These are phyloP conservation scores for Phytophthora quininea DNA, from an alignment of 352 stramenopile species.

Conservation along the genomic window DNA sequence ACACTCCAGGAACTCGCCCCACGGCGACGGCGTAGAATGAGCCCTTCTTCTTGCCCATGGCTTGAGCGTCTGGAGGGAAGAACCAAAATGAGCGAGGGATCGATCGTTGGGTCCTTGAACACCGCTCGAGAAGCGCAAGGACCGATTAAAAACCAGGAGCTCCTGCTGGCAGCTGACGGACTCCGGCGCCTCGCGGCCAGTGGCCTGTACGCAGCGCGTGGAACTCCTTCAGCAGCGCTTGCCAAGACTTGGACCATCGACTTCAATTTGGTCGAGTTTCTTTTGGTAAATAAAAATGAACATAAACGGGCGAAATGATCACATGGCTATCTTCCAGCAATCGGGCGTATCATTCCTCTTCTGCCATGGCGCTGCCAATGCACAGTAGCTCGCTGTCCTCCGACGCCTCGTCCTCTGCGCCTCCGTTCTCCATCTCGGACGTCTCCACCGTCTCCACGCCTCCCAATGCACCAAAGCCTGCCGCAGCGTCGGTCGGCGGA, in stretches of 20 bases:
- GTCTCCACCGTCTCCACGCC: slow-evolving; percentile 11
- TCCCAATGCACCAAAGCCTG: not conserved
- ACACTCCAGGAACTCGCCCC: too few relatives aligned
- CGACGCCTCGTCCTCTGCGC: slow-evolving; percentile 3
- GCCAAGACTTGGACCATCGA: not conserved
- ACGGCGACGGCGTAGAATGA: too few relatives aligned
- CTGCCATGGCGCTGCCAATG: not conserved
- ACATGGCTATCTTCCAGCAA: not conserved
- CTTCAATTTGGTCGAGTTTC: not conserved
- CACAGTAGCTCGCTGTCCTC: slow-evolving; percentile 5
- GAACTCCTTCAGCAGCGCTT: not conserved
- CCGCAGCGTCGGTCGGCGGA: slow-evolving; percentile 22
- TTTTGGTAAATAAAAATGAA: not conserved
- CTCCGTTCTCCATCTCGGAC: slow-evolving; percentile 2
- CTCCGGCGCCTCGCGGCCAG: too few relatives aligned
- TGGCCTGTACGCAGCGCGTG: not conserved
- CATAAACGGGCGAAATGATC: not conserved
- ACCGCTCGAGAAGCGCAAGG: too few relatives aligned
- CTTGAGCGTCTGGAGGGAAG: too few relatives aligned
- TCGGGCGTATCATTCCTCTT: not conserved
- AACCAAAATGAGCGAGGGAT: too few relatives aligned
- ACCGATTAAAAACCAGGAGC: too few relatives aligned
- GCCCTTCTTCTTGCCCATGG: too few relatives aligned
- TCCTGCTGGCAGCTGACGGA: too few relatives aligned
- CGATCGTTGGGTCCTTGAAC: too few relatives aligned